Evolutionary conservation across 768 basidiomycete species (phyloP).

Genomic region (Macrocybe gigantea): DNA sequence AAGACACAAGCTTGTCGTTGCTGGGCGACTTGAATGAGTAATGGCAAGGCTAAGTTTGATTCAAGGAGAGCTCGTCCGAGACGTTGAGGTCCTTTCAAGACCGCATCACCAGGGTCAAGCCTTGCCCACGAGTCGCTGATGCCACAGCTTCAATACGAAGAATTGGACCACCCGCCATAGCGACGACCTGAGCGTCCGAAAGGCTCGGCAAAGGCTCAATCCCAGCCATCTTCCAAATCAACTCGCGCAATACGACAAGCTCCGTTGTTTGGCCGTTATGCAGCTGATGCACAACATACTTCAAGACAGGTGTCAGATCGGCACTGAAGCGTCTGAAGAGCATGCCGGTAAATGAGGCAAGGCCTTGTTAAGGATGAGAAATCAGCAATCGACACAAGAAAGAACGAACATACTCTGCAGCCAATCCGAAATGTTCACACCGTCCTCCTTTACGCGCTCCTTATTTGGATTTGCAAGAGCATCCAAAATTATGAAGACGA

Average conservation of each 20-base stretch:
- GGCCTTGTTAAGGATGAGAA: constrained; percentile 43
- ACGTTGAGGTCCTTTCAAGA: constrained; percentile 60
- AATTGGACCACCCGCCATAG: constrained; percentile 87
- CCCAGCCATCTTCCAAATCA: constrained; percentile 94
- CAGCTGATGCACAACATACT: constrained; percentile 89
- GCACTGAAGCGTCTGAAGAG: constrained; percentile 84
- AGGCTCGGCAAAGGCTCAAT: constrained; percentile 88
- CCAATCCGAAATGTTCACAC: constrained; percentile 88
- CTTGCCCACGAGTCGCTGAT: constrained; percentile 73
- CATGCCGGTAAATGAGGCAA: constrained; percentile 91
- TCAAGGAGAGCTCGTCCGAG: constrained; percentile 64
- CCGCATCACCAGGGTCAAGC: constrained; percentile 58
- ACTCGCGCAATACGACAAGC: constrained; percentile 84
- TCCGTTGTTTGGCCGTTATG: constrained; percentile 80
- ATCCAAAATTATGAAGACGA: constrained; percentile 83
- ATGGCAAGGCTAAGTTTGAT: constrained; percentile 73
- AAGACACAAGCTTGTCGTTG: constrained; percentile 84
- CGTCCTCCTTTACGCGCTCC: constrained; percentile 83
- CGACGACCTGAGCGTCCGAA: constrained; percentile 80
- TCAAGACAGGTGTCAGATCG: constrained; percentile 77
- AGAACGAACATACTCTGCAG: constrained; percentile 68
- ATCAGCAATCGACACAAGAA: not conserved
- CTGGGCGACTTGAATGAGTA: constrained; percentile 89
- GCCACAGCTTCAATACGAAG: constrained; percentile 86
- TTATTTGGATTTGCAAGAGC: constrained; percentile 80